Evolutionary conservation across 2,329 filamentous ascomycete species (phyloP).

Genomic region (Trichoderma simmonsii): DNA sequence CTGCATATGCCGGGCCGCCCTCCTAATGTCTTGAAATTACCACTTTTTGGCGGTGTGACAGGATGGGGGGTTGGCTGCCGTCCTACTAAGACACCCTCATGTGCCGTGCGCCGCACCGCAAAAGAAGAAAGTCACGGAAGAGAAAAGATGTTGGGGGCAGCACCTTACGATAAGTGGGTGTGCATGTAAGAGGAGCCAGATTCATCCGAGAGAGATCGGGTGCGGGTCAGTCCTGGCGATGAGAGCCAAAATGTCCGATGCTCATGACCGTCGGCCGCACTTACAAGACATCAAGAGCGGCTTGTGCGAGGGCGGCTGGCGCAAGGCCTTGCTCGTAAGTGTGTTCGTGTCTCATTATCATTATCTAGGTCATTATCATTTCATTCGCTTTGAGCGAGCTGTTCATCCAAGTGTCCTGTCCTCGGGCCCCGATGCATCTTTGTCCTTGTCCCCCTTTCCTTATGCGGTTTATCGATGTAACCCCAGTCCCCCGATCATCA

Average conservation of each 20-base stretch:
- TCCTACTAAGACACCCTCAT: not conserved
- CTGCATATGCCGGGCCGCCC: not conserved
- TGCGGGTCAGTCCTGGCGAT: not conserved
- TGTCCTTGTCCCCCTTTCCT: not conserved
- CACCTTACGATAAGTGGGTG: not conserved
- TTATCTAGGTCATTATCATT: conserved; percentile 9
- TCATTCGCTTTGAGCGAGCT: not conserved
- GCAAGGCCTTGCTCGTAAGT: not conserved
- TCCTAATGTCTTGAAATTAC: not conserved
- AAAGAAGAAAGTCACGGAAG: not conserved
- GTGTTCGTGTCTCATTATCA: conserved; percentile 14
- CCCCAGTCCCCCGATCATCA: not conserved
- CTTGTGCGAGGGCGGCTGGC: not conserved
- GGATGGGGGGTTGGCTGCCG: not conserved
- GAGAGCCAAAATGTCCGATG: not conserved
- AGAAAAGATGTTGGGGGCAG: not conserved
- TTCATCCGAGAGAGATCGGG: not conserved
- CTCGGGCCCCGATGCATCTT: not conserved
- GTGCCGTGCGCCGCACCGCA: not conserved
- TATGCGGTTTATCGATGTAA: not conserved
- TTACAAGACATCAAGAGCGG: not conserved
- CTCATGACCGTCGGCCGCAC: not conserved
- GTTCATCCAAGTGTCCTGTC: not conserved
- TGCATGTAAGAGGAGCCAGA: not conserved
- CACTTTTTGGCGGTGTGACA: not conserved